Base-by-base conservation (phyloP, 495 filamentous ascomycete genomes). In the Copromyces sp. region DNA sequence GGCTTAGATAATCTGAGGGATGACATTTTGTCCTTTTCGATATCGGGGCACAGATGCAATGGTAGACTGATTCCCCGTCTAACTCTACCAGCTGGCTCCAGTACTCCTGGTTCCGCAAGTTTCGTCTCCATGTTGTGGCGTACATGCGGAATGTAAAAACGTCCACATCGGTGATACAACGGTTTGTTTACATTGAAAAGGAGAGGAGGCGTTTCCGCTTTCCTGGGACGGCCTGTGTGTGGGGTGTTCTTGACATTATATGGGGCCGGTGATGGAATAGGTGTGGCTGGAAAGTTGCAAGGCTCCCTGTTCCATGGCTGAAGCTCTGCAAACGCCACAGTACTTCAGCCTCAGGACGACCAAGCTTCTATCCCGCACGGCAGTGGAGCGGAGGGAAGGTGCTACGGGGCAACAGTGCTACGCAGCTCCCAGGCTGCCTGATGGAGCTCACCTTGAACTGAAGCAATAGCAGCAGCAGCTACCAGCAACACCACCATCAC, bases 341-440 rank as follows among this genome's bases (percentile, higher is more conserved):
- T 12, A 32, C 11, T 32, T 61, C 53, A 61, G 53, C 53, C 53
- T 32, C 53, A 61, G 14, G 53, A 61, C 53, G 53, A 32, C 53
- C 24, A 61, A 61, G 53, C 53, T 61, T 32, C 53, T 32, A 3
- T 61, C 53, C 53, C 53, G 53, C 53, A 61, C 53, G 2, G 6
- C 53, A 29, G 53, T 61, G 53, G 53, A 32, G 20, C 53, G 16
- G 53, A 24, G 12, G 24, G 53, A 24, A 61, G 53, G 53, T 61
- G 53, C 53, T 61, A 61, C 53, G 53, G 53, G 24, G 53, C 53
- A 61, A 61, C 24, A 32, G 53, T 61, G 53, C 53, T 32, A 61
- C 69, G 69, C 69, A 70, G 69, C 69, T 70, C 69, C 69, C 69
- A 70, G 69, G 69, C 69, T 70, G 69, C 69, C 69, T 70, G 69